Conservation (phyloP, 208 protist species). For the Strigomonas galati region DNA sequence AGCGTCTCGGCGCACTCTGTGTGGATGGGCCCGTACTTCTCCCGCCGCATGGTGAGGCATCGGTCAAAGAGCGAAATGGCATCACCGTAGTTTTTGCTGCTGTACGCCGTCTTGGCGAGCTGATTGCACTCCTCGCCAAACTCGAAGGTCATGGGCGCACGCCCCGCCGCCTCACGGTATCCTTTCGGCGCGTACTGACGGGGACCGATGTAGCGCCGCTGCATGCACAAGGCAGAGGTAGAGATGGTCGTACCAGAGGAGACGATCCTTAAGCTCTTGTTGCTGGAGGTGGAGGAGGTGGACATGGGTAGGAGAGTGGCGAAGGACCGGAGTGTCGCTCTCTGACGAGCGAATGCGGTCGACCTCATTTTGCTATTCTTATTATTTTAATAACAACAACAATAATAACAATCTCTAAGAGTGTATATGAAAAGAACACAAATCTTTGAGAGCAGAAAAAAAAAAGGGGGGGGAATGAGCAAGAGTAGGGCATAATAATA, state of each 20-base stretch:
- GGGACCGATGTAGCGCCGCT: constrained; percentile 67
- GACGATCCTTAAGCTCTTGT: neutral
- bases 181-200: constrained; percentile 83
- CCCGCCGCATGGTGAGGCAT: constrained; percentile 70
- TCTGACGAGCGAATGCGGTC: too few species aligned
- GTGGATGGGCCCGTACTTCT: constrained; percentile 84
- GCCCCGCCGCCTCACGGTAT: constrained; percentile 75
- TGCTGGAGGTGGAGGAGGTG: neutral
- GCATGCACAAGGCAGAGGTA: constrained; percentile 22
- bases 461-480: too few species aligned
- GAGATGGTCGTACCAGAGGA: neutral
- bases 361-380: neutral
- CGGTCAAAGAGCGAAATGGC: constrained; percentile 86
- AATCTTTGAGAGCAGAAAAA: neutral
- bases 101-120: constrained; percentile 75
- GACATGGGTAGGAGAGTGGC: neutral
- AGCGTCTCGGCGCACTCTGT: constrained; percentile 77
- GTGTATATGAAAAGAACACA: neutral
- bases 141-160: constrained; percentile 80
- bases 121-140: constrained; percentile 86
- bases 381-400: neutral
- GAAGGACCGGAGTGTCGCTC: neutral
- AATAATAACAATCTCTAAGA: neutral
- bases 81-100: constrained; percentile 88
- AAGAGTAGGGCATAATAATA: too few species aligned